Evolutionary conservation across 768 basidiomycete genomes (phyloP).

Genomic region (Termitomyces heimii): DNA sequence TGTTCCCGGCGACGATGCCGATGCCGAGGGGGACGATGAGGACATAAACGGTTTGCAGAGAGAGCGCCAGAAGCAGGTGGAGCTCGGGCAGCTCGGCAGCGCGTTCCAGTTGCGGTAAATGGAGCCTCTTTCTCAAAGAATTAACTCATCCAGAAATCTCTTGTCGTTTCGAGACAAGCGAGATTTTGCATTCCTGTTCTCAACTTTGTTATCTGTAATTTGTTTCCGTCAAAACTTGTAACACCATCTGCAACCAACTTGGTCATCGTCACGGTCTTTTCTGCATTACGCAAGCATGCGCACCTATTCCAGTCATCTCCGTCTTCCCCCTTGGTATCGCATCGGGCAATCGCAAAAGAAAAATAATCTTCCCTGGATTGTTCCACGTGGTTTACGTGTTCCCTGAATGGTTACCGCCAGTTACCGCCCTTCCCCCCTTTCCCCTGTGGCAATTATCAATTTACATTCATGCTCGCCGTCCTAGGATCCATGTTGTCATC

Average conservation of each 20-base stretch:
- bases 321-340: not conserved
- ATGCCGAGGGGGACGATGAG: constrained; percentile 28
- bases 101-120: constrained; percentile 62
- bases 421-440: not conserved
- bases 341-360: not conserved
- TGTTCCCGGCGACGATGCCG: constrained; percentile 30
- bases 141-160: not conserved
- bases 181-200: not conserved
- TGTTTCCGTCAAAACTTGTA: not conserved
- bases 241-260: not conserved
- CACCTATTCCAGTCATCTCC: not conserved
- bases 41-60: constrained; percentile 18
- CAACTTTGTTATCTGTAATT: not conserved
- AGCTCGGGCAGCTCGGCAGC: constrained; percentile 45
- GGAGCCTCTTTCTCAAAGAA: not conserved
- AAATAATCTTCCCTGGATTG: not conserved
- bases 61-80: constrained; percentile 10
- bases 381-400: constrained; percentile 2
- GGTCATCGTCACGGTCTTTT: not conserved
- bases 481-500: not conserved
- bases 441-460: not conserved
- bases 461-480: not conserved
- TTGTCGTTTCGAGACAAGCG: not conserved
- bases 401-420: constrained; percentile 1
- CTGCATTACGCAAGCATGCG: not conserved